Base-by-base conservation (phyloP, 805 yeast species). In the Lipomyces spencermartinsiae region DNA sequence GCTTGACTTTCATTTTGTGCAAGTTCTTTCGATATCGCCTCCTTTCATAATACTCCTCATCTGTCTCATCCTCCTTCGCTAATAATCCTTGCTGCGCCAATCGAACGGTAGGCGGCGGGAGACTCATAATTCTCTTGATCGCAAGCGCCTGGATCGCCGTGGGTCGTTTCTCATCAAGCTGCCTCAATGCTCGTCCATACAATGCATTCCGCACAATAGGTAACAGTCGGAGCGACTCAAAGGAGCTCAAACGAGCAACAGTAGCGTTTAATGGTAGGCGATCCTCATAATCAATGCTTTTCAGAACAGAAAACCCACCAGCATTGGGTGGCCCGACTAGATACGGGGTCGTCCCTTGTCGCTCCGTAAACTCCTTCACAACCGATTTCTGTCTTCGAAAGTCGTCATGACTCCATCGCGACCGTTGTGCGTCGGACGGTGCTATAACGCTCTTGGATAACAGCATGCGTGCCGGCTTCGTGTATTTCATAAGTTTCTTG, bases 71-170 rank as follows among this genome's bases (percentile, higher is more conserved):
- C 19, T 43, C 59, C 39, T 39, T 55, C 6, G 60, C 57, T 19
- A 64, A 33, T 19, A 55, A 7, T 31, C 67, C 64, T 10, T 55
- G 58, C 43, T 56, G 46, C 4, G 62, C 61, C 25, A 35, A 53
- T 29, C 66, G 70, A 39, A 62, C 60, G 31, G 63, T 49, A 56
- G 61, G 58, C 51, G 66, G 65, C 25, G 69, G 67, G 49, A 69
- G 66, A 51, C 62, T 68, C 72, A 10, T 73, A 64, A 66, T 35
- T 46, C 63, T 63, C 72, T 86, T 83, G 55, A 91, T 85, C 4
- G 95, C 89, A 5, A 93, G 89, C 3, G 86, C 83, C 79, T 94
- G 99, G 56, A 94, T 90, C 1, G 95, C 92, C 0, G 97, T 87
- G 10, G 98, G 90, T 56, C 73, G 76, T 9, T 80, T 77, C 12